phyloP scores from a whole-genome alignment of 2,329 filamentous ascomycete genomes.

The Cryphonectria carpinicola region DNA sequence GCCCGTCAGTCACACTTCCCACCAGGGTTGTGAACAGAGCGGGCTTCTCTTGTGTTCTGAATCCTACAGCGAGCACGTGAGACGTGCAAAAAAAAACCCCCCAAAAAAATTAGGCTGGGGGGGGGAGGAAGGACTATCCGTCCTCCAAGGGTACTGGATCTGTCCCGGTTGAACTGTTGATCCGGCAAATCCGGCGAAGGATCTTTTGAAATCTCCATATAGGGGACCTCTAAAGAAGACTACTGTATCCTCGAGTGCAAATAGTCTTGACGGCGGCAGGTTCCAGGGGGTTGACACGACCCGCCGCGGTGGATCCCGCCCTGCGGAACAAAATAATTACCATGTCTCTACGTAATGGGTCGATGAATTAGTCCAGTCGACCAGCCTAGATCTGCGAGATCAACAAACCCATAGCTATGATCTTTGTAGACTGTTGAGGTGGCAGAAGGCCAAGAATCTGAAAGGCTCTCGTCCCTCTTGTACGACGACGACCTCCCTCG shows the following conservation, averaged over 20 bases:
- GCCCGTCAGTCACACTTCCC: neutral
- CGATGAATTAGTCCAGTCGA: neutral
- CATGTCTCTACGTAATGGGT: neutral
- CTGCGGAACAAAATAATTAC: neutral
- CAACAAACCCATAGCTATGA: neutral
- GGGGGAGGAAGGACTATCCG: no score
- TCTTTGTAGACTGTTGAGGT: neutral
- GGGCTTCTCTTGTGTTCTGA: neutral
- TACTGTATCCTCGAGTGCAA: neutral
- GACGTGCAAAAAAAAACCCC: neutral
- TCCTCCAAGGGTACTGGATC: neutral
- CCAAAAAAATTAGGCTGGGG: no score
- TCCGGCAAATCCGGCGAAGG: neutral
- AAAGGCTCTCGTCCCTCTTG: neutral
- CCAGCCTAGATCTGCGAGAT: neutral
- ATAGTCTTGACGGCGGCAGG: neutral
- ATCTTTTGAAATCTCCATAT: neutral
- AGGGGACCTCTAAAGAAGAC: neutral
- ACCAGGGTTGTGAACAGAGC: no score
- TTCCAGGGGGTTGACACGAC: neutral
- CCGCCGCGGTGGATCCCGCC: slow-evolving; percentile 7
- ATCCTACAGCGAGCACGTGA: slow-evolving; percentile 4
- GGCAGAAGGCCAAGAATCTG: neutral
- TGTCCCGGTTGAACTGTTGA: neutral
- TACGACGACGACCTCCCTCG: neutral